A percentile compares a stretch with the other conserved stretches of the same genome.
phyloP scores from a whole-genome alignment of 257 asterid species.

The Solanum gandarillasii region DNA sequence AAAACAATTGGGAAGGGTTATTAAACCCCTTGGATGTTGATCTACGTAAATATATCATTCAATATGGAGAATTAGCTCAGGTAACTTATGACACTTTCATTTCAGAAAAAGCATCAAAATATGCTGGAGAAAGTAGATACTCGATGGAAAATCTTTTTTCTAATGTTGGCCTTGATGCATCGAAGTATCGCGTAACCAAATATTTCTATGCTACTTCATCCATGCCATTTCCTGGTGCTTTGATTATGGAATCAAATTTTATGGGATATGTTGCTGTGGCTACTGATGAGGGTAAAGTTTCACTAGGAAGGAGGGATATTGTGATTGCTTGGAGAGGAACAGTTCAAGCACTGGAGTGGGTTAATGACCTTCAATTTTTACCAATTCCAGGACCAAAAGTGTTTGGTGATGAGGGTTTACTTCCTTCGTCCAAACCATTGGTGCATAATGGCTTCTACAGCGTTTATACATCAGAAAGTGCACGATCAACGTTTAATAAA shows the following conservation, averaged over 20 bases:
- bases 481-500: conserved; percentile 43
- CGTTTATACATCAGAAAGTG: conserved; percentile 51
- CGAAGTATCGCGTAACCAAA: conserved; percentile 43
- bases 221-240: conserved; percentile 44
- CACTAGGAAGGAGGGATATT: conserved; percentile 71
- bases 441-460: not conserved
- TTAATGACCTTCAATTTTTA: conserved; percentile 45
- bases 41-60: conserved; percentile 58
- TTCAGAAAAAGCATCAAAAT: conserved; percentile 42
- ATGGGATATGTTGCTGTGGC: conserved; percentile 86
- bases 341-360: conserved; percentile 51
- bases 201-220: conserved; percentile 68
- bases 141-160: conserved; percentile 36
- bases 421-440: conserved; percentile 17
- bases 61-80: conserved; percentile 60
- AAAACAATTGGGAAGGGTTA: conserved; percentile 47
- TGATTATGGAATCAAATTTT: conserved; percentile 65
- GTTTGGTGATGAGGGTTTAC: conserved; percentile 49
- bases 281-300: conserved; percentile 53
- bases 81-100: conserved; percentile 74
- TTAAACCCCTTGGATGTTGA: conserved; percentile 60
- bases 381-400: conserved; percentile 43
- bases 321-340: conserved; percentile 85
- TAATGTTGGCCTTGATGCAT: conserved; percentile 39
- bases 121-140: conserved; percentile 59